Evolutionary conservation across 192 early-diverging fungal genomes (phyloP).

Genomic region (Coemansia guatemalensis): DNA sequence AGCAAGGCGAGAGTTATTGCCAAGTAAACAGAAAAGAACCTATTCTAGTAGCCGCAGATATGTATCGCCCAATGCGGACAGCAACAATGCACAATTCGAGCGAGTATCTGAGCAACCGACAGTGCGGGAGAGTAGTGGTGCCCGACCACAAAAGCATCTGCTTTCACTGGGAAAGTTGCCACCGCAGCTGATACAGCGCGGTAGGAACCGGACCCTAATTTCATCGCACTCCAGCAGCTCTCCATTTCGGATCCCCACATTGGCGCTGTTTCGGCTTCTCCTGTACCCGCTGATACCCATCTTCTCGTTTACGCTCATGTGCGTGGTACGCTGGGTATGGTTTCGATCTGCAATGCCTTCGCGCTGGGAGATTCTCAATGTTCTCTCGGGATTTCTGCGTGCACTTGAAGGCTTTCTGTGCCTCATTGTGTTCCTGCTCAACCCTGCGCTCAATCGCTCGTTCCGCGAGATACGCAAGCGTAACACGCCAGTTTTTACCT

Average conservation of each 20-base stretch:
- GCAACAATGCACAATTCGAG: neutral
- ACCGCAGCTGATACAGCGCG: slow-evolving; percentile 13
- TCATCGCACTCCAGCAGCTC: slow-evolving; percentile 11
- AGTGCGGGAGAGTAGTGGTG: too few species aligned
- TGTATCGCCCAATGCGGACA: neutral
- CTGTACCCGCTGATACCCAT: slow-evolving; percentile 52
- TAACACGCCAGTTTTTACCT: slow-evolving; percentile 33
- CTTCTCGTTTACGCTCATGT: slow-evolving; percentile 50
- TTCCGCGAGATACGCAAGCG: slow-evolving; percentile 51
- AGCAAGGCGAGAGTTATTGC: too few species aligned
- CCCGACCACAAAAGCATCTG: slow-evolving; percentile 11
- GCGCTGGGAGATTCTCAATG: slow-evolving; percentile 43
- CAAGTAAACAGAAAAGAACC: too few species aligned
- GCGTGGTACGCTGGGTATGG: slow-evolving; percentile 51
- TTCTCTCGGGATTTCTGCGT: slow-evolving; percentile 38
- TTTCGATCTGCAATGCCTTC: slow-evolving; percentile 48
- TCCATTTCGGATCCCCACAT: slow-evolving; percentile 41
- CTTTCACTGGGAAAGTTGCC: slow-evolving; percentile 21
- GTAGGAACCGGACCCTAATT: slow-evolving; percentile 22
- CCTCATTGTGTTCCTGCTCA: slow-evolving; percentile 49
- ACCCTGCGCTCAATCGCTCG: slow-evolving; percentile 46
- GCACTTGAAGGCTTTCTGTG: slow-evolving; percentile 45
- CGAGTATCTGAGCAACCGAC: too few species aligned
- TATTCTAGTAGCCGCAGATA: too few species aligned
- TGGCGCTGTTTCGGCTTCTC: slow-evolving; percentile 39